phyloP scores from a whole-genome alignment of 805 yeast genomes.

The Komagataella ulmi region DNA sequence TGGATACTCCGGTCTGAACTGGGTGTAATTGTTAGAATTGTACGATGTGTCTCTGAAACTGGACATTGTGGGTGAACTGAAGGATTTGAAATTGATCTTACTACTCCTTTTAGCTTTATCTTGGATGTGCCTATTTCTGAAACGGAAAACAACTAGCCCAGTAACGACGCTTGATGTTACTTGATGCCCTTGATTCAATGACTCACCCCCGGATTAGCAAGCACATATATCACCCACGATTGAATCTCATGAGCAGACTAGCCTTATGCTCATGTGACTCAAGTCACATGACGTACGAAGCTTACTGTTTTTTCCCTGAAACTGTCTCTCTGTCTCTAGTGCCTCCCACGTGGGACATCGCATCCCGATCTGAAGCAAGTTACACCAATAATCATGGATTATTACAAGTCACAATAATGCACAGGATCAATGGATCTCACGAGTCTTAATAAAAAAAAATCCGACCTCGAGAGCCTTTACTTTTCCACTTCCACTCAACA shows the following conservation, averaged over 20 bases:
- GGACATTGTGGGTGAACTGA: constrained; percentile 32
- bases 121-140: too few species aligned
- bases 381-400: background rate
- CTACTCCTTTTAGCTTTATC: too few species aligned
- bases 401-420: background rate
- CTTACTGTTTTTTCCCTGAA: background rate
- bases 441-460: background rate
- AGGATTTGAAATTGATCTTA: too few species aligned
- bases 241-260: too few species aligned
- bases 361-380: background rate
- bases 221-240: background rate
- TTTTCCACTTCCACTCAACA: background rate
- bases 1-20: constrained; percentile 60
- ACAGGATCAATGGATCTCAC: background rate
- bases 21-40: constrained; percentile 36
- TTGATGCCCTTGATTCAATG: too few species aligned
- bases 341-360: background rate
- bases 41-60: constrained; percentile 43
- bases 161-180: too few species aligned
- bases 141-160: too few species aligned
- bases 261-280: background rate
- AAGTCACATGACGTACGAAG: background rate
- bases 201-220: too few species aligned
- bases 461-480: background rate
- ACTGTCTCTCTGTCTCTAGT: background rate